Evolutionary conservation across 2,329 filamentous ascomycete genomes (phyloP), one percentile per base, ranked within the genome.

Genomic region (Pseudocercospora crystallina): DNA sequence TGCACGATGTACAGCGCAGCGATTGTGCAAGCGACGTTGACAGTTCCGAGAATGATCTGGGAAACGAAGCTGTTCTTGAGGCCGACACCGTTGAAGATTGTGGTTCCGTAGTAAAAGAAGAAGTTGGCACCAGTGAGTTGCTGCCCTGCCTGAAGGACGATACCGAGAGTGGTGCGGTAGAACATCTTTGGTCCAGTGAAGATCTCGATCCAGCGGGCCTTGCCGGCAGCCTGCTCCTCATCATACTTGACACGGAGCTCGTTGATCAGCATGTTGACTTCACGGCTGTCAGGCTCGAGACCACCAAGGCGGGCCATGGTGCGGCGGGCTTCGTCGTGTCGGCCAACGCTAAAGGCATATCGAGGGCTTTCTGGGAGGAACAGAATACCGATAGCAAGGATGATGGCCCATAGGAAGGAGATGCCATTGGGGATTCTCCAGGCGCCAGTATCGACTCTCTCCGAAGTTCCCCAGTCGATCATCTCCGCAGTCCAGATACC

Each of bases 21-120:
- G 48, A 77, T 69, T 3, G 76, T 79, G 30, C 71, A 75, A 38
- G 65, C 62, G 12, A 78, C 73, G 61, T 78, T 79, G 61, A 79
- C 73, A 5, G 69, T 61, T 51, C 71, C 70, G 32, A 75, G 76
- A 54, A 78, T 77, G 39, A 78, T 69, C 15, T 71, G 71, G 39
- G 76, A 72, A 38, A 74, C 64, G 58, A 76, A 78, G 4, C 69
- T 66, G 62, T 78, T 62, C n/a, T 49, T 51, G 15, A 66, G 58
- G 35, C 64, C 64, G 17, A 49, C 53, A 2, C 68, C 69, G 2
- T 60, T 44, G 64, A 76, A 76, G 49, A 76, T 73, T 0, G 69
- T 70, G 2, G 73, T 72, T 13, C 73, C 42, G 39, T 57, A 61
- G 47, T 65, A 65, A 57, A 65, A 65, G 55, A 68, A 62, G 57